These are phyloP conservation scores for Trichophyton verrucosum DNA, from an alignment of 2,329 filamentous ascomycete species.

Conservation along the genomic window DNA sequence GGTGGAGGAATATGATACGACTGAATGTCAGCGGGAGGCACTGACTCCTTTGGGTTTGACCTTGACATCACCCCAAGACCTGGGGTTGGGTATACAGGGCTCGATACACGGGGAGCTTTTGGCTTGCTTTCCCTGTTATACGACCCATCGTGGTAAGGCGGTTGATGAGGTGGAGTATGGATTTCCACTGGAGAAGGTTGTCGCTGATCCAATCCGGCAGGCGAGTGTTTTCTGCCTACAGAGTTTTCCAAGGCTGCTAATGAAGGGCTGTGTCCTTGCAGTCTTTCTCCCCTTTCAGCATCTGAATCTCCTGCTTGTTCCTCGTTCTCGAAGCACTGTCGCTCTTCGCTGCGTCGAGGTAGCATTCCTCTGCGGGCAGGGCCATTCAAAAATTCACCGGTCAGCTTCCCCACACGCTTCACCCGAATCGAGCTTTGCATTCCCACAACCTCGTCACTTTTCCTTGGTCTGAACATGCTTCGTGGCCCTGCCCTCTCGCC, in stretches of 20 bases:
- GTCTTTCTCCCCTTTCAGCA: not conserved
- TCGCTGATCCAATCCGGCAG: not conserved
- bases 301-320: conserved; percentile 5
- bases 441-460: conserved; percentile 49
- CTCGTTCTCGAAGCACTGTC: conserved; percentile 23
- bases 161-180: not conserved
- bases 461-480: conserved; percentile 29
- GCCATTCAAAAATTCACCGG: conserved; percentile 66
- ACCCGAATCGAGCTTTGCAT: conserved; percentile 63
- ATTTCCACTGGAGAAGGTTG: not conserved
- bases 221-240: not conserved
- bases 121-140: not conserved
- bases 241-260: not conserved
- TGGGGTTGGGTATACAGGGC: not conserved
- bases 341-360: conserved; percentile 51
- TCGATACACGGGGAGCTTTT: not conserved
- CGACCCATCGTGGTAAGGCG: not conserved
- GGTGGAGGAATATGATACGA: conserved; percentile 46
- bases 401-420: conserved; percentile 62
- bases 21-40: conserved; percentile 27
- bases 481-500: conserved; percentile 19
- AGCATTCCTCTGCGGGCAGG: conserved; percentile 62
- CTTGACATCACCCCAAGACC: not conserved
- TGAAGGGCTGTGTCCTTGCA: not conserved
- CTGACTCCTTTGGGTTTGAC: not conserved